Conservation (phyloP, 805 yeast genomes). For the Kodamaea hsintzibuensis region DNA sequence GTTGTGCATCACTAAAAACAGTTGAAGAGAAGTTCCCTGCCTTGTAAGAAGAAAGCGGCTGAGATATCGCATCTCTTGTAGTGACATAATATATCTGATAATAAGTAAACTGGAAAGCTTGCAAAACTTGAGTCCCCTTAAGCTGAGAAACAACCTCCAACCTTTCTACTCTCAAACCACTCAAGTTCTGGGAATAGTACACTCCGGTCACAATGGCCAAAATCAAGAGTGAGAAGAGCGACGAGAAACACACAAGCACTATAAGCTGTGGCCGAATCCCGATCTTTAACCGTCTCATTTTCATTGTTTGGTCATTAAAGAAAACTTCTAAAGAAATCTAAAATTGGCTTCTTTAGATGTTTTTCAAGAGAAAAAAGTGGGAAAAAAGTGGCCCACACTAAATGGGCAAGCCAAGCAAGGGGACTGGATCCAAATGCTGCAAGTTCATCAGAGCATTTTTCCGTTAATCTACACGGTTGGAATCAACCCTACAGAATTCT, state of each 20-base stretch:
- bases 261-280: slow-evolving; percentile 79
- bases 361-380: neutral
- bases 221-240: slow-evolving; percentile 67
- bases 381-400: neutral
- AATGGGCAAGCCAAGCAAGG: neutral
- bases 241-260: slow-evolving; percentile 65
- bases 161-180: slow-evolving; percentile 65
- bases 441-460: neutral
- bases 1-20: slow-evolving; percentile 43
- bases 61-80: slow-evolving; percentile 58
- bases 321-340: neutral
- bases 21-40: slow-evolving; percentile 69
- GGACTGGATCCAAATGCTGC: neutral
- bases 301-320: slow-evolving; percentile 3
- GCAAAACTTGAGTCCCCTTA: slow-evolving; percentile 77
- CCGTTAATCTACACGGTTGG: neutral
- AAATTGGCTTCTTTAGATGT: neutral
- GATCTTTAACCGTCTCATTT: slow-evolving; percentile 46
- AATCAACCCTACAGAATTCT: neutral
- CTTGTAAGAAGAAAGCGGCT: slow-evolving; percentile 58
- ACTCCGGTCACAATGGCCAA: slow-evolving; percentile 74
- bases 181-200: slow-evolving; percentile 65
- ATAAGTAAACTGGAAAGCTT: slow-evolving; percentile 59
- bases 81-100: slow-evolving; percentile 71
- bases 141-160: slow-evolving; percentile 76